phyloP scores from a whole-genome alignment of 257 asterid species.

The Ilex asprella region DNA sequence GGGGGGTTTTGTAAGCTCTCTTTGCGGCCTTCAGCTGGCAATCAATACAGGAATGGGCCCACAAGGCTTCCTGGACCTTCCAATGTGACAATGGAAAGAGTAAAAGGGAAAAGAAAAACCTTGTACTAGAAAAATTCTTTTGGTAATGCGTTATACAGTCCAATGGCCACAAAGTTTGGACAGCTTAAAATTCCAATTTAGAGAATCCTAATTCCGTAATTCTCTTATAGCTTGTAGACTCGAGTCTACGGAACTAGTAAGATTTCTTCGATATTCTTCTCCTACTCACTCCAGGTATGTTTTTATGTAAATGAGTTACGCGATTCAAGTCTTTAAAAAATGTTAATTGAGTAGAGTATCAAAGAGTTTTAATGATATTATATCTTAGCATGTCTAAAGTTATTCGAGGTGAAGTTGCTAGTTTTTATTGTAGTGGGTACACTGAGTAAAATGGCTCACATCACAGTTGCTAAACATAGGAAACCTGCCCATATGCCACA shows the following conservation, averaged over 20 bases:
- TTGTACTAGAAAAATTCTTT: no score
- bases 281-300: neutral
- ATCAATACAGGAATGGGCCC: slow-evolving; percentile 42
- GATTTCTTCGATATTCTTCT: neutral
- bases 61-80: slow-evolving; percentile 6
- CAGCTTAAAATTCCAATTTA: no score
- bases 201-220: no score
- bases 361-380: neutral
- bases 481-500: slow-evolving; percentile 39
- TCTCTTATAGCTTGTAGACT: no score
- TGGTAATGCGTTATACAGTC: no score
- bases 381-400: slow-evolving; percentile 6
- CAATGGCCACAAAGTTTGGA: no score
- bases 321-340: no score
- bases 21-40: slow-evolving; percentile 56
- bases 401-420: slow-evolving; percentile 11
- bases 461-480: slow-evolving; percentile 42
- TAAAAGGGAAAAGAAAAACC: no score
- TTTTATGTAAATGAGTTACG: no score
- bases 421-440: slow-evolving; percentile 1
- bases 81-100: no score
- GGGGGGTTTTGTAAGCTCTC: slow-evolving; percentile 40
- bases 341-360: no score
- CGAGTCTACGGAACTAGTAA: no score
- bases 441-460: slow-evolving; percentile 28